phyloP scores from a whole-genome alignment of 2,329 filamentous ascomycete species.

The Pseudofabraea citricarpa region DNA sequence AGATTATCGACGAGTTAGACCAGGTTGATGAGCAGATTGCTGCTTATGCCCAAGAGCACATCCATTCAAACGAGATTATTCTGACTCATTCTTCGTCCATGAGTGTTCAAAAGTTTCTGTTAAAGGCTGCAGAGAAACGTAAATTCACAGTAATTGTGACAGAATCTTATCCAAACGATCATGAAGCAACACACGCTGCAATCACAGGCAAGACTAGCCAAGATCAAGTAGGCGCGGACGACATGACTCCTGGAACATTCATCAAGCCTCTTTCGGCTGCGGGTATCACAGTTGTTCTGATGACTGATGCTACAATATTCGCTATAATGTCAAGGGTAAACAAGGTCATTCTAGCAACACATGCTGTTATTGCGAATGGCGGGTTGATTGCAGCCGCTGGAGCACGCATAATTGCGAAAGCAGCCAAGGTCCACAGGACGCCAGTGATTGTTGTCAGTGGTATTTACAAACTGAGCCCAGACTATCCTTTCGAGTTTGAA shows the following conservation, averaged over 20 bases:
- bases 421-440: slow-evolving; percentile 75
- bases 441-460: slow-evolving; percentile 86
- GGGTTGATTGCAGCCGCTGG: slow-evolving; percentile 80
- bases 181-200: slow-evolving; percentile 56
- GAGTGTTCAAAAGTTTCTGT: slow-evolving; percentile 84
- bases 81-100: slow-evolving; percentile 82
- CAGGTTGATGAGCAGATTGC: slow-evolving; percentile 93
- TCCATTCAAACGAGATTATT: slow-evolving; percentile 89
- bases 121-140: slow-evolving; percentile 81
- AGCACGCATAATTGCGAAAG: slow-evolving; percentile 76
- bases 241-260: slow-evolving; percentile 47
- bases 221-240: slow-evolving; percentile 34
- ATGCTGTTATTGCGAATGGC: slow-evolving; percentile 84
- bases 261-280: slow-evolving; percentile 72
- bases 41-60: slow-evolving; percentile 81
- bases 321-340: slow-evolving; percentile 93
- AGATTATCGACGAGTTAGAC: slow-evolving; percentile 92
- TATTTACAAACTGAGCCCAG: slow-evolving; percentile 89
- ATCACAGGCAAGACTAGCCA: slow-evolving; percentile 48
- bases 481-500: slow-evolving; percentile 79
- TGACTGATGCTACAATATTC: slow-evolving; percentile 81
- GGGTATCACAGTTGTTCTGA: slow-evolving; percentile 77
- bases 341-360: slow-evolving; percentile 88
- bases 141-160: slow-evolving; percentile 89
- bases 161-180: slow-evolving; percentile 67